phyloP scores from a whole-genome alignment of 192 early-diverging fungal genomes.

The Coemansia reversa region DNA sequence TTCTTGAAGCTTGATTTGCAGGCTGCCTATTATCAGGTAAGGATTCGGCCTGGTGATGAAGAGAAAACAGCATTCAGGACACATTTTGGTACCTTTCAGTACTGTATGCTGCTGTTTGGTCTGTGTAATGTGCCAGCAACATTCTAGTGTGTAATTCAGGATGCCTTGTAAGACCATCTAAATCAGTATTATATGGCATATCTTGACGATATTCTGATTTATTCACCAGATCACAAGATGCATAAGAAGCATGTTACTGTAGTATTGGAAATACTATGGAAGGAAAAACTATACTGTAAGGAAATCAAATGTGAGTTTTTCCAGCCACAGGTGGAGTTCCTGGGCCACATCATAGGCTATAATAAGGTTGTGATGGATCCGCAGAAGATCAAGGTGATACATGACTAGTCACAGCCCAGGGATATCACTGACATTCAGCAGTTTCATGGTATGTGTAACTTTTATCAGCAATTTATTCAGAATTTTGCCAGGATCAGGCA shows the following conservation, averaged over 20 bases:
- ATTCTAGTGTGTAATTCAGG: neutral
- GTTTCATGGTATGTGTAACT: too few relatives aligned
- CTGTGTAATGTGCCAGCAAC: neutral
- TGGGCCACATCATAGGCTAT: neutral
- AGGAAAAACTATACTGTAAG: neutral
- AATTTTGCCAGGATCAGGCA: too few relatives aligned
- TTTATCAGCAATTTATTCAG: too few relatives aligned
- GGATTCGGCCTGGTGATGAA: neutral
- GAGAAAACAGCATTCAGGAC: neutral
- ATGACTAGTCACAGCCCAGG: too few relatives aligned
- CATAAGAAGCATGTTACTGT: neutral
- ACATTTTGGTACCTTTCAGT: neutral
- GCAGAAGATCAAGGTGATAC: too few relatives aligned
- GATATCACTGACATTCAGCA: too few relatives aligned
- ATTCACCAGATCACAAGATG: neutral
- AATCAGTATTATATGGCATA: neutral
- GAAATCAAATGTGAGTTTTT: slow-evolving; percentile 2
- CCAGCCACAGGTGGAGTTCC: slow-evolving; percentile 9
- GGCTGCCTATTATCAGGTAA: neutral
- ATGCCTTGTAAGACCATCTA: neutral
- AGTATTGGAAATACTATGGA: neutral
- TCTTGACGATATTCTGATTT: neutral
- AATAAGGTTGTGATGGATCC: neutral
- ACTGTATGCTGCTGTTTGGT: neutral
- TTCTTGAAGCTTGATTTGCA: neutral